Evolutionary conservation across 225 moss, liverwort and hornwort species (phyloP), one percentile per base, ranked within the genome.

Genomic region (Asterella californica): DNA sequence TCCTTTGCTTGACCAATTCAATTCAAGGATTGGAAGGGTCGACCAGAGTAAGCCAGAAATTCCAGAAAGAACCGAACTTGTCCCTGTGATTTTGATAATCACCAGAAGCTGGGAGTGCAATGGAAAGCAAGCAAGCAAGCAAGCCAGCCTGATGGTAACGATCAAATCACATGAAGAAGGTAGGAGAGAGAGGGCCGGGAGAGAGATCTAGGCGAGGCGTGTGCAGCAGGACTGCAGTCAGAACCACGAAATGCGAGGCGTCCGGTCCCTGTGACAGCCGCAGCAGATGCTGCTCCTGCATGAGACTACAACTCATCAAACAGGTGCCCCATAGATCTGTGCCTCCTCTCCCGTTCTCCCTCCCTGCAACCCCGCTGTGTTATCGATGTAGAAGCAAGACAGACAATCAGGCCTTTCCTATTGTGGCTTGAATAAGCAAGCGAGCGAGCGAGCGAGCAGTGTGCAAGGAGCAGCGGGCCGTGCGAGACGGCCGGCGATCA

Each of bases 291-390:
- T 52, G 10, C 50, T 53, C 32, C 32, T 70, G 69, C 69, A 70
- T 37, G 69, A 70, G 69, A 49, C 48, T 52, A 29, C 74, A 67
- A 67, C 17, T 18, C 18, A 54, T 33, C 74, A 74, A n/a, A 42
- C 29, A 4, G 6, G 52, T 32, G 18, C 32, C 33, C 74, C 52
- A 32, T 53, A 32, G 52, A 74, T 52, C 74, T 74, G 48, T 33
- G 17, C 29, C 74, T 33, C 53, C 53, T 29, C 53, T 32, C 49
- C 50, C 74, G 27, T 24, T 72, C 30, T 72, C 72, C 27, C 72
- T 72, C n/a, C 49, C 45, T 15, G 72, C 50, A 32, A 27, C 7
- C 72, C 29, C 50, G 17, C 29, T 30, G 33, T 32, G 52, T 74
- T 30, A 18, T 42, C 42, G 42, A 42, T n/a, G 42, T 7, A 42